A percentile compares a stretch with the other conserved stretches of the same genome.
These are phyloP conservation scores for Wickerhamiella azymoides DNA, from an alignment of 805 yeast species.

Conservation along the genomic window DNA sequence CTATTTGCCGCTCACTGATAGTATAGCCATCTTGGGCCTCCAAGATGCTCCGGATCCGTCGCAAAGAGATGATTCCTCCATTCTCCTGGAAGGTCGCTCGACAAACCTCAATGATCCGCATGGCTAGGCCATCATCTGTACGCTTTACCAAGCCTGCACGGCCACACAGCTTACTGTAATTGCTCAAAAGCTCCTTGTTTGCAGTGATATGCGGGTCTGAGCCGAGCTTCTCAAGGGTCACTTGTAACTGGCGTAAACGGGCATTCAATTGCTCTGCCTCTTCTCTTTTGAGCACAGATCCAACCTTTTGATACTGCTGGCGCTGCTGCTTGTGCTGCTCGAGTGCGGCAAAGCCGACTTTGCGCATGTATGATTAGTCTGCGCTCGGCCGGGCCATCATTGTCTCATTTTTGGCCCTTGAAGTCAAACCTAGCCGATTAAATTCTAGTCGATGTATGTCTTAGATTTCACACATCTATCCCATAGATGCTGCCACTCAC, in stretches of 20 bases:
- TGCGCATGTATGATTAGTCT: constrained; percentile 7
- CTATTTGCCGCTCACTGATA: constrained; percentile 38
- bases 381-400: not conserved
- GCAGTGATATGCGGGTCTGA: constrained; percentile 54
- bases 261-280: constrained; percentile 42
- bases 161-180: constrained; percentile 63
- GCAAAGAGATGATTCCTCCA: constrained; percentile 66
- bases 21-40: constrained; percentile 11
- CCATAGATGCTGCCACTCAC: no score
- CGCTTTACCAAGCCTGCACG: constrained; percentile 56
- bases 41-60: constrained; percentile 33
- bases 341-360: constrained; percentile 12
- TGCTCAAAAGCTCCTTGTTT: constrained; percentile 50
- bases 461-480: no score
- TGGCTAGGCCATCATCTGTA: constrained; percentile 40
- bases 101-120: constrained; percentile 64
- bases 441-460: no score
- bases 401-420: not conserved
- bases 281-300: constrained; percentile 20
- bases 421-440: no score
- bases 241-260: constrained; percentile 65
- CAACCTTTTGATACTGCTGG: constrained; percentile 10
- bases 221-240: constrained; percentile 63
- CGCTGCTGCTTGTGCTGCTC: constrained; percentile 6
- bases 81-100: constrained; percentile 53